Conservation (phyloP, 805 yeast genomes). For the Hanseniaspora lindneri region DNA sequence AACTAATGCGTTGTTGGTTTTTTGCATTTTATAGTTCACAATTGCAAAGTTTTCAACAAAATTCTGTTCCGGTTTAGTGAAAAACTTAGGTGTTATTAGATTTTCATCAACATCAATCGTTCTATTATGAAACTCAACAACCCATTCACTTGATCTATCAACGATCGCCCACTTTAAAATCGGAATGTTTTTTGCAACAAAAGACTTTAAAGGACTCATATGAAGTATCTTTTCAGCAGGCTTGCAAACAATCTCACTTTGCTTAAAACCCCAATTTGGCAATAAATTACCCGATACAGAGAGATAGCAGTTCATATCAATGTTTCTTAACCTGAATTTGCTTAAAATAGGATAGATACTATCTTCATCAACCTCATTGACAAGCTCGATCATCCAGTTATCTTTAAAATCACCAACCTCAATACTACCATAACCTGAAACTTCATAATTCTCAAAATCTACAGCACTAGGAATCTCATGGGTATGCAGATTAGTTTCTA, state of each 20-base stretch:
- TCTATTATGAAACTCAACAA: slow-evolving; percentile 51
- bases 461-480: slow-evolving; percentile 58
- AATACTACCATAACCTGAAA: slow-evolving; percentile 60
- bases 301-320: slow-evolving; percentile 65
- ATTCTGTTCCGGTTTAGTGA: slow-evolving; percentile 52
- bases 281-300: slow-evolving; percentile 69
- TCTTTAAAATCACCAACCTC: slow-evolving; percentile 59
- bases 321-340: slow-evolving; percentile 62
- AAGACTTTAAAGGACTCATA: not conserved
- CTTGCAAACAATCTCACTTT: slow-evolving; percentile 87
- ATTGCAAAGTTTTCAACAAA: slow-evolving; percentile 67
- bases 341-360: slow-evolving; percentile 70
- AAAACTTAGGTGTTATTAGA: slow-evolving; percentile 41
- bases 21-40: slow-evolving; percentile 76
- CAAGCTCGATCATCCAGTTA: slow-evolving; percentile 65
- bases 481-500: slow-evolving; percentile 59
- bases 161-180: slow-evolving; percentile 37
- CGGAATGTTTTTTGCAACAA: not conserved
- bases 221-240: slow-evolving; percentile 30
- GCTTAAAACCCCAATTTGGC: slow-evolving; percentile 97
- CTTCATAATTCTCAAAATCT: slow-evolving; percentile 44
- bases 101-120: slow-evolving; percentile 32
- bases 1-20: slow-evolving; percentile 68
- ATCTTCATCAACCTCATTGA: slow-evolving; percentile 40
- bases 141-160: slow-evolving; percentile 86